A percentile compares a stretch with the other conserved stretches of the same genome.
Evolutionary conservation across 495 filamentous ascomycete genomes (phyloP).

Genomic region (Daldinia decipiens): DNA sequence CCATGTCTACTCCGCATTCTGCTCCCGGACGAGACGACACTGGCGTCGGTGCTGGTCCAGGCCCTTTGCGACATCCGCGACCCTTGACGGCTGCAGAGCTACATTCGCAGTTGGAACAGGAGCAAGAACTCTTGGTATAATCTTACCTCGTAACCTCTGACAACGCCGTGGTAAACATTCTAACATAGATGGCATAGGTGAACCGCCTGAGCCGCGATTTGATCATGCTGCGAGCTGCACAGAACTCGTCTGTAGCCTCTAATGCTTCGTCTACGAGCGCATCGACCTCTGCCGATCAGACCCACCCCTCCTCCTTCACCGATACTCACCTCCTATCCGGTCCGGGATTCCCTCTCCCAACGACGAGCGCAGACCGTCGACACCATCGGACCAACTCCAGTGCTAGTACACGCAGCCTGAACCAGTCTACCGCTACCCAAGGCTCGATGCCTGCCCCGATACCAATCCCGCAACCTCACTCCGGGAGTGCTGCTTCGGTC

Average conservation of each 20-base stretch:
- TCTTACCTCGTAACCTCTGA: neutral
- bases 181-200: conserved; percentile 63
- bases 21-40: conserved; percentile 60
- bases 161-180: neutral
- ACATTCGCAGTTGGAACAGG: conserved; percentile 87
- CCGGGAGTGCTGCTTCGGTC: conserved; percentile 43
- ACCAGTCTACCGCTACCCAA: conserved; percentile 54
- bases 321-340: conserved; percentile 50
- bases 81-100: conserved; percentile 88
- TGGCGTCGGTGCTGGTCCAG: conserved; percentile 70
- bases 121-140: conserved; percentile 91
- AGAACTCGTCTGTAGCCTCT: conserved; percentile 83
- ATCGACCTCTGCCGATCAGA: conserved; percentile 51
- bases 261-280: conserved; percentile 77
- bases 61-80: conserved; percentile 79
- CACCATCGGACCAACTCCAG: conserved; percentile 59
- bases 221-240: conserved; percentile 76
- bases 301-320: conserved; percentile 49
- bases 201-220: conserved; percentile 93
- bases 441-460: conserved; percentile 42
- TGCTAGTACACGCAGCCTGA: conserved; percentile 68
- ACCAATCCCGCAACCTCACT: conserved; percentile 43
- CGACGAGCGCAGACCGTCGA: conserved; percentile 47
- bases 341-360: conserved; percentile 54
- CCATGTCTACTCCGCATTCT: conserved; percentile 44